Evolutionary conservation across 2,329 filamentous ascomycete species (phyloP).

Genomic region (Fusarium tanahbumbuense): DNA sequence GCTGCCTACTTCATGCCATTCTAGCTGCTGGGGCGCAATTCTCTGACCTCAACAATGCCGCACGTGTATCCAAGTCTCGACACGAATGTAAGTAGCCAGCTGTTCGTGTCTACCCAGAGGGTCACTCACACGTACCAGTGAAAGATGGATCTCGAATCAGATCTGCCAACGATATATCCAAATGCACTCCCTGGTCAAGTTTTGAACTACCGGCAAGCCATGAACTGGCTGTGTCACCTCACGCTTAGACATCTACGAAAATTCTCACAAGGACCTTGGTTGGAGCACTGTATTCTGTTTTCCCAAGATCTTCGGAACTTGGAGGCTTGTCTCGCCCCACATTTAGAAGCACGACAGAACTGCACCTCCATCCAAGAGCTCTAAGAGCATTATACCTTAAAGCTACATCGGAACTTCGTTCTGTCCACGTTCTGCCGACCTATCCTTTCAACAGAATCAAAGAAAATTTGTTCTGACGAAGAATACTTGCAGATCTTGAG

Average conservation of each 20-base stretch:
- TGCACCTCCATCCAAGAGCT: constrained; percentile 31
- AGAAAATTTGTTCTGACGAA: not conserved
- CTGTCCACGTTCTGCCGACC: constrained; percentile 29
- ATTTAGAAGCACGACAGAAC: not conserved
- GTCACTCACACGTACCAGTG: not conserved
- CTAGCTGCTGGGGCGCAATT: constrained; percentile 37
- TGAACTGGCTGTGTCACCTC: constrained; percentile 36
- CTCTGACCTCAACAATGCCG: constrained; percentile 16
- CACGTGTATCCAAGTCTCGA: constrained; percentile 7
- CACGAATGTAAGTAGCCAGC: constrained; percentile 7
- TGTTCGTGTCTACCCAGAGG: fast-evolving
- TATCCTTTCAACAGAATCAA: constrained; percentile 8
- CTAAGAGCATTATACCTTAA: constrained; percentile 19
- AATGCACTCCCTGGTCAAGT: not conserved
- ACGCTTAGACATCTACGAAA: not conserved
- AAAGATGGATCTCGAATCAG: constrained; percentile 24
- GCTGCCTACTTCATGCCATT: constrained; percentile 37
- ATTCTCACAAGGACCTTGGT: not conserved
- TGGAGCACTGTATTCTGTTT: not conserved
- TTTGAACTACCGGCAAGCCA: constrained; percentile 28
- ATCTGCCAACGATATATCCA: not conserved
- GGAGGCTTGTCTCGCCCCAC: constrained; percentile 3
- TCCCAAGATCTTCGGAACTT: constrained; percentile 9
- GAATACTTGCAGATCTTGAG: not conserved
- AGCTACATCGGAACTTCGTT: constrained; percentile 28